Base-by-base conservation (phyloP, 352 stramenopile species). In the Discostella stelligera region DNA sequence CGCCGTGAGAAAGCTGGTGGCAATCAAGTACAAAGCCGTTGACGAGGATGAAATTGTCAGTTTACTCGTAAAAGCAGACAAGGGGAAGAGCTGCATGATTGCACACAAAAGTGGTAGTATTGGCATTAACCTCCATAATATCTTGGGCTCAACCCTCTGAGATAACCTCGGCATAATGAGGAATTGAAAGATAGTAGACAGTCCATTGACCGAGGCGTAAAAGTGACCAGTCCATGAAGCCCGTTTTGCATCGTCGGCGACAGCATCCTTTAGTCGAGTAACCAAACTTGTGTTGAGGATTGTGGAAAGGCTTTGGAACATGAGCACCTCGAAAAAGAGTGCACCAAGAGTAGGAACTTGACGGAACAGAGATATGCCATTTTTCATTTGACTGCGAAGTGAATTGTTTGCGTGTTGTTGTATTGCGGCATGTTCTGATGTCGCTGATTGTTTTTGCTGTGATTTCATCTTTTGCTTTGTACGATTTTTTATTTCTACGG, bases 141-240 rank as follows among this genome's bases (percentile, higher is more conserved):
- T 62, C 50, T 79, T 82, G 9, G 88, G 85, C 55, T 93, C 85
- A 16, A 80, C 52, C 13, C 53, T 14, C 48, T 77, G 65, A 4
- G 77, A 74, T 18, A 91, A 77, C 25, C 77, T 41, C 60, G 77
- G 79, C 71, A 93, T 87, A 10, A 93, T 60, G 18, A 71, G 79
- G 66, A 93, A 91, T 72, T 91, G 86, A 32, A 91, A 77, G 11
- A 80, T 53, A 70, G 88, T 91, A 16, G 76, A 88, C 58, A 90
- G 69, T 25, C 88, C 66, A 62, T 91, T 91, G 32, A 86, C 87
- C 0, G 66, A 62, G 23, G 82, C 80, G 71, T 90, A 91, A 63
- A 91, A 91, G 61, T 90, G 89, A 18, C 88, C 88, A 25, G 88
- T 90, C 80, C 84, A 93, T 30, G 79, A 83, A 39, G 88, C 88